phyloP scores from a whole-genome alignment of 2,329 filamentous ascomycete species.

The Orbilia ellipsospora region DNA sequence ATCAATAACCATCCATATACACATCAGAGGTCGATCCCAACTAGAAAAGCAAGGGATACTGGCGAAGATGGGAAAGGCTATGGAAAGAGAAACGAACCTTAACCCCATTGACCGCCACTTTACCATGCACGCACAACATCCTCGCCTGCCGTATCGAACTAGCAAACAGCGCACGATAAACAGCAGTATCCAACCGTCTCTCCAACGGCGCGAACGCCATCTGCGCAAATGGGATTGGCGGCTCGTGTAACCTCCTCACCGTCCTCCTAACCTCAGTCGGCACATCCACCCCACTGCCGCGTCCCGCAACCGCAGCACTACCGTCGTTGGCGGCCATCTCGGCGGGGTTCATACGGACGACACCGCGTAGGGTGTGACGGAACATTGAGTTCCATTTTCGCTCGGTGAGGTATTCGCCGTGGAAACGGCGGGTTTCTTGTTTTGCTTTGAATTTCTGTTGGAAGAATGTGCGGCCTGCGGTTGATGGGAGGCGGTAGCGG shows the following conservation, averaged over 20 bases:
- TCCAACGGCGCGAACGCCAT: constrained; percentile 96
- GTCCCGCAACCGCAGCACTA: constrained; percentile 81
- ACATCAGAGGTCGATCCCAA: neutral
- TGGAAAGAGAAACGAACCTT: constrained; percentile 70
- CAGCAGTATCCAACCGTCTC: constrained; percentile 88
- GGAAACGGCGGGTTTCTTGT: constrained; percentile 82
- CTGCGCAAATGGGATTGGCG: constrained; percentile 87
- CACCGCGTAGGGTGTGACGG: constrained; percentile 79
- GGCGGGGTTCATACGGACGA: constrained; percentile 83
- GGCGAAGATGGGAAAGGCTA: too few relatives aligned
- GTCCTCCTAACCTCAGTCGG: constrained; percentile 21
- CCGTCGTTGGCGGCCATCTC: constrained; percentile 86
- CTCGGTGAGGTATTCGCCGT: constrained; percentile 94
- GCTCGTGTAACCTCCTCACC: constrained; percentile 58
- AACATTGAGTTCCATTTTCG: constrained; percentile 96
- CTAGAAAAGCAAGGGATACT: neutral
- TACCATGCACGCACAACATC: constrained; percentile 92
- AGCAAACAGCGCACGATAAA: constrained; percentile 92
- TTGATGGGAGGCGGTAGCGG: constrained; percentile 66
- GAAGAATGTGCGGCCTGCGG: constrained; percentile 78
- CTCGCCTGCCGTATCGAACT: constrained; percentile 92
- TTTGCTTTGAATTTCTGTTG: constrained; percentile 99
- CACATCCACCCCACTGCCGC: constrained; percentile 76
- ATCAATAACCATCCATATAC: neutral
- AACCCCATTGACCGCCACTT: constrained; percentile 95